Percentiles rank a stretch among this genome's conserved stretches.
These are phyloP conservation scores for Clonostachys solani DNA, from an alignment of 2,329 filamentous ascomycete genomes.

Conservation along the genomic window DNA sequence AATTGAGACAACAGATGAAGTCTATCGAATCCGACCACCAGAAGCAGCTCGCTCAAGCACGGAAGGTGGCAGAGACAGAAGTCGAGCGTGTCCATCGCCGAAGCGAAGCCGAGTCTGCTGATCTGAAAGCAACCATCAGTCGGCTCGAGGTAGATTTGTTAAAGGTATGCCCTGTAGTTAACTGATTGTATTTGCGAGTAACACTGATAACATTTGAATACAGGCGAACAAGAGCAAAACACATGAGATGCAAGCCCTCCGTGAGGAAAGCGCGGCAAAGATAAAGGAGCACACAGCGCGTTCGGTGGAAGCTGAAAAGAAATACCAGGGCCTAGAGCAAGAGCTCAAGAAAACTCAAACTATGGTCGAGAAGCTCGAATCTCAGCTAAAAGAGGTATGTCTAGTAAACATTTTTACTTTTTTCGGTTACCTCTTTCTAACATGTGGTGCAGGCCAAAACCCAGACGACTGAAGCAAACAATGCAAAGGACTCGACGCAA, in stretches of 20 bases:
- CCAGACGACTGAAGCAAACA: conserved; percentile 40
- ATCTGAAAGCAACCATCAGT: conserved; percentile 56
- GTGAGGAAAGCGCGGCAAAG: conserved; percentile 26
- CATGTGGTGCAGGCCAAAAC: conserved; percentile 18
- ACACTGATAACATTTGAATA: neutral
- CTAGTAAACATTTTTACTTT: neutral
- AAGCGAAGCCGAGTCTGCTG: conserved; percentile 58
- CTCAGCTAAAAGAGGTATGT: conserved; percentile 17
- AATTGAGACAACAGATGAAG: conserved; percentile 5
- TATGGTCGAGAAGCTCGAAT: conserved; percentile 6
- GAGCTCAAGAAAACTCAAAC: conserved; percentile 11
- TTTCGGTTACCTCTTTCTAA: neutral
- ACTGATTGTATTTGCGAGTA: neutral
- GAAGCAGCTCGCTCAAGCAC: conserved; percentile 36
- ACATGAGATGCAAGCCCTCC: conserved; percentile 54
- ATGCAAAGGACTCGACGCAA: conserved; percentile 60
- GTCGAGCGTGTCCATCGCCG: conserved; percentile 41
- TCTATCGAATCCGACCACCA: conserved; percentile 26
- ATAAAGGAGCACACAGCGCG: conserved; percentile 12
- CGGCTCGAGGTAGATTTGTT: conserved; percentile 58
- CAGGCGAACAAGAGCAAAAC: conserved; percentile 56
- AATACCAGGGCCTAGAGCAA: conserved; percentile 15
- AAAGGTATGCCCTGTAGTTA: conserved; percentile 35
- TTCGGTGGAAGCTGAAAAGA: conserved; percentile 15
- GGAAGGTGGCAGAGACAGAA: conserved; percentile 44